Base-by-base conservation (phyloP, 441 rosid species). In the Hypseocharis bilobata region DNA sequence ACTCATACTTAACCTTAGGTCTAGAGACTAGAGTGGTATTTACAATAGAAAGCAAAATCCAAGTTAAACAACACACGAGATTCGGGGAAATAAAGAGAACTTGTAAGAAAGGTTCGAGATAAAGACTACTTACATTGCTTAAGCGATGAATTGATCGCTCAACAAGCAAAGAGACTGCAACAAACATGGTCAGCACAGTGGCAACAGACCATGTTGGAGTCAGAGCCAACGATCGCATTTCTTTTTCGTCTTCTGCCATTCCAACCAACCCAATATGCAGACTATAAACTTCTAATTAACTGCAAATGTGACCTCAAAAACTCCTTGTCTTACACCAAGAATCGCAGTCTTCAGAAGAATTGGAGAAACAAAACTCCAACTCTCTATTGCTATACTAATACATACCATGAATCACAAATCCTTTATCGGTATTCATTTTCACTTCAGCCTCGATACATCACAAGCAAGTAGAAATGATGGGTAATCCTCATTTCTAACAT, bases 171-270 rank as follows among this genome's bases (percentile, higher is more conserved):
- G 98, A 91, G 69, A 88, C 87, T 44, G 73, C 81, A 13, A 91
- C 96, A 66, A 91, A 87, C 49, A 88, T 60, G 3, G 94, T 85
- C 80, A 88, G 68, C 44, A 88, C 98, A 1, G 89, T 83, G 49
- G 97, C 97, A 66, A 88, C 92, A 7, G 96, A 88, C 97, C 97
- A 91, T 60, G 94, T 87, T 55, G 97, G 97, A 7, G 97, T 88
- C 66, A 81, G 74, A 27, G 92, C 94, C 78, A 88, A 72, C 3
- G 96, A 85, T 70, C 94, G 76, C 77, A 69, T 73, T 72, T 83
- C 91, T 23, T 67, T 45, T 34, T 57, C 69, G 32, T 47, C 62
- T 65, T 78, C 86, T 38, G 32, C 72, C 85, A 86, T 84, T 7
- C 49, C 66, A 32, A 62, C 55, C 36, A 66, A 62, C 66, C 64